Percentiles rank a stretch among this genome's conserved stretches.
phyloP scores from a whole-genome alignment of 2,329 filamentous ascomycete species.

The Calonectria montana region DNA sequence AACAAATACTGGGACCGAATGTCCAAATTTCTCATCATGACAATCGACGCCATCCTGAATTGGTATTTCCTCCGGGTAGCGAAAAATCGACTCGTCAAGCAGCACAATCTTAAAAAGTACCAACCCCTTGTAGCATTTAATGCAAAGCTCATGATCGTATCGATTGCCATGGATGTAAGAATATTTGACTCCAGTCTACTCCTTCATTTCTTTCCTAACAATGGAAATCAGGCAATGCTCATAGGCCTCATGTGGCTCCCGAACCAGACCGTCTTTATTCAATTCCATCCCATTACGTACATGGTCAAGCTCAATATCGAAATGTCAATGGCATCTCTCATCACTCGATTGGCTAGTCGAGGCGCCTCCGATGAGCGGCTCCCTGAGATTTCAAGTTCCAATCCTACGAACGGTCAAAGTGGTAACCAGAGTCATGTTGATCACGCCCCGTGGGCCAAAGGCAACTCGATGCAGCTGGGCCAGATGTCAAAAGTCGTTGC shows the following conservation, averaged over 20 bases:
- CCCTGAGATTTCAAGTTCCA: constrained; percentile 32
- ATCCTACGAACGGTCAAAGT: constrained; percentile 4
- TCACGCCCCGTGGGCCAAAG: constrained; percentile 26
- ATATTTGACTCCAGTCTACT: no score
- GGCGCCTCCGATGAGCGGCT: constrained; percentile 34
- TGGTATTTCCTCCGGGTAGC: constrained; percentile 63
- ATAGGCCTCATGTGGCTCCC: constrained; percentile 49
- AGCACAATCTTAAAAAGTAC: constrained; percentile 62
- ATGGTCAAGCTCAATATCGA: constrained; percentile 59
- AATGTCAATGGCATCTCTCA: constrained; percentile 59
- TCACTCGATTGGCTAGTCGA: constrained; percentile 45
- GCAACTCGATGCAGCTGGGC: constrained; percentile 26
- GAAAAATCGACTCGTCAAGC: constrained; percentile 57
- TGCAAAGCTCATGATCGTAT: constrained; percentile 60
- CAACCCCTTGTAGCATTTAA: constrained; percentile 62
- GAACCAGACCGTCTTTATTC: constrained; percentile 54
- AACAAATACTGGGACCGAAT: constrained; percentile 65
- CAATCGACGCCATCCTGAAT: constrained; percentile 63
- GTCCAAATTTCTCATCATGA: constrained; percentile 63
- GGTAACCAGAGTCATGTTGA: constrained; percentile 17
- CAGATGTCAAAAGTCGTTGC: constrained; percentile 36
- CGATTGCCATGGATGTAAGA: constrained; percentile 61
- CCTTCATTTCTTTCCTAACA: background rate
- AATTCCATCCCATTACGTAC: constrained; percentile 64
- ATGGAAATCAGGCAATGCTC: constrained; percentile 28